phyloP scores from a whole-genome alignment of 768 basidiomycete species.

The Lentinula raphanica region DNA sequence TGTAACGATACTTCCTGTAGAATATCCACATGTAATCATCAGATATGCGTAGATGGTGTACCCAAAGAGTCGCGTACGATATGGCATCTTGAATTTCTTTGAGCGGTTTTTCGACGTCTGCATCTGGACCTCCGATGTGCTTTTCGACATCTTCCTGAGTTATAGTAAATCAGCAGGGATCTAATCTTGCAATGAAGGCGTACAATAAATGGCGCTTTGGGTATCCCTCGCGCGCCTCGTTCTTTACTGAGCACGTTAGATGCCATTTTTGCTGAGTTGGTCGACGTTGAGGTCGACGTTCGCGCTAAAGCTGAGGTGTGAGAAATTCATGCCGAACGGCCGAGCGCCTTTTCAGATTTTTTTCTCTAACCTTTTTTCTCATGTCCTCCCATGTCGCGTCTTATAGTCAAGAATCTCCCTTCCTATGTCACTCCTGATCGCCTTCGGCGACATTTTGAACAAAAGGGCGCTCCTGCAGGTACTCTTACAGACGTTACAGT shows the following conservation, averaged over 20 bases:
- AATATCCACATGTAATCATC: constrained; percentile 12
- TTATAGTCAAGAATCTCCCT: constrained; percentile 81
- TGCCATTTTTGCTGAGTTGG: not conserved
- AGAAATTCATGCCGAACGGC: not conserved
- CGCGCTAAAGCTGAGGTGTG: not conserved
- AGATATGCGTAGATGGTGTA: constrained; percentile 9
- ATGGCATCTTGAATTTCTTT: constrained; percentile 87
- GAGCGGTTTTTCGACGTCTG: constrained; percentile 71
- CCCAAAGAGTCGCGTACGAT: constrained; percentile 56
- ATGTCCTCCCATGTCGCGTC: constrained; percentile 58
- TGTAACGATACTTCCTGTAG: constrained; percentile 95
- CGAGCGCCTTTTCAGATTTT: not conserved
- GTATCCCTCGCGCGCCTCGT: constrained; percentile 74
- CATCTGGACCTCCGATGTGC: constrained; percentile 76
- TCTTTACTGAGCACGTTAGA: not conserved
- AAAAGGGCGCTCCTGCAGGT: constrained; percentile 53
- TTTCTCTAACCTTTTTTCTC: not conserved
- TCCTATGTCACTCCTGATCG: constrained; percentile 57
- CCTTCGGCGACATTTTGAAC: constrained; percentile 65
- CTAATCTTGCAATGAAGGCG: constrained; percentile 19
- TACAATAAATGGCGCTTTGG: constrained; percentile 92
- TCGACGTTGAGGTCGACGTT: not conserved
- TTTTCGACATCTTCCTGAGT: constrained; percentile 79
- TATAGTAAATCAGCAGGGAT: not conserved
- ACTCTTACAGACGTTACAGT: constrained; percentile 85